These are phyloP conservation scores for Cymodocea nodosa DNA, from an alignment of 116 monocot genomes.

Conservation along the genomic window DNA sequence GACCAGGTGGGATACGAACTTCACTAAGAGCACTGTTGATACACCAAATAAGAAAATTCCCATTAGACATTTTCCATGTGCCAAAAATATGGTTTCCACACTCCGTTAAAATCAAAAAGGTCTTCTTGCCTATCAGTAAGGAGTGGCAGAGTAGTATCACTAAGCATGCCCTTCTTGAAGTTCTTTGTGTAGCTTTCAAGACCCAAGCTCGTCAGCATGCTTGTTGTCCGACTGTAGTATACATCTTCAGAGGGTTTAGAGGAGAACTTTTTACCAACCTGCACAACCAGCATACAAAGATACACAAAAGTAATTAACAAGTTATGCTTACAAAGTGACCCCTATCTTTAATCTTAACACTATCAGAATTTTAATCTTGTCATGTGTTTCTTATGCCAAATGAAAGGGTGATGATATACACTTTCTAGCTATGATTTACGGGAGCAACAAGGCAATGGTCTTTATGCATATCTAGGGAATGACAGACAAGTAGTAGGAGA, in stretches of 20 bases:
- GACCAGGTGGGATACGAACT: slow-evolving; percentile 54
- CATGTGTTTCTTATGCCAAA: no score
- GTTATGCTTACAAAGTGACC: no score
- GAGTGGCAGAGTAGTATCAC: slow-evolving; percentile 46
- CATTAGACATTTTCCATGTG: neutral
- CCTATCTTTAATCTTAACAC: no score
- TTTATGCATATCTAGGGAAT: no score
- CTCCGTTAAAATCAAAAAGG: no score
- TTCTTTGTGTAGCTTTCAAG: slow-evolving; percentile 59
- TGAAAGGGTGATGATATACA: no score
- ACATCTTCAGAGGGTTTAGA: slow-evolving; percentile 29
- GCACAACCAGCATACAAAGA: neutral
- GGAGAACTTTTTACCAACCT: slow-evolving; percentile 44
- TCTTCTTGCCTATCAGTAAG: slow-evolving; percentile 46
- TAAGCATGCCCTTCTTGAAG: slow-evolving; percentile 51
- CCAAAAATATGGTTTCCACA: neutral
- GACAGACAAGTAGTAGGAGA: no score
- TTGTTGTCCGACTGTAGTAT: slow-evolving; percentile 26
- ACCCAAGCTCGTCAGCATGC: slow-evolving; percentile 39
- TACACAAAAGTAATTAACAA: no score
- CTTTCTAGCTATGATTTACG: no score
- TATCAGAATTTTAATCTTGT: no score
- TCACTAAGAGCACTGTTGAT: slow-evolving; percentile 50
- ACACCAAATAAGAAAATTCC: neutral
- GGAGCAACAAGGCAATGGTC: no score